Evolutionary conservation across 192 early-diverging fungal species (phyloP), one percentile per base, ranked within the genome.

Genomic region (Mortierella hygrophila): DNA sequence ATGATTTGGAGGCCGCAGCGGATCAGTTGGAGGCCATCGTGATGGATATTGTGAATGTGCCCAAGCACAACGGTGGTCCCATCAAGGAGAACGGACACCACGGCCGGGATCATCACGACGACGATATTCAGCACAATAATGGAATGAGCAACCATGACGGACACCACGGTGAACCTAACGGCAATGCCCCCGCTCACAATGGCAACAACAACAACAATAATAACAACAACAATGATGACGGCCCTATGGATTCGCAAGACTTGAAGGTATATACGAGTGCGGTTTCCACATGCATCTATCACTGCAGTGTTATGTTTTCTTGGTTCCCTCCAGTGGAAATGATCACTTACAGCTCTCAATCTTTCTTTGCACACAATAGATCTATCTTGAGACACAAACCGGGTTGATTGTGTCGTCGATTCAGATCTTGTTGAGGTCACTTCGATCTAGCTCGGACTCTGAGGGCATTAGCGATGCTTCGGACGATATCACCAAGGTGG

Each of bases 1-100:
- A 92, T 44, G 89, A 95, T n/a, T 81, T 98, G 60, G 97, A 98
- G 88, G 90, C 91, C 11, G 94, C 97, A 5, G 96, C 95, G 20
- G 93, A 94, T 69, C 92, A 95, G 65, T 82, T 98, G 72, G 96
- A 96, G 10, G 93, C 92, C 0, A 91, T 95, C 0, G 93, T 99
- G 42, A 95, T 97, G 10, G 95, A 95, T 47, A 88, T 99, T 65
- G 96, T 97, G 29, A 90, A 91, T 70, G 71, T 90, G 7, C 68
- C 93, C 38, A 93, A 90, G 65, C 73, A 78, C 55, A 80, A 40
- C 40, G 69, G 32, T n/a, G 78, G 73, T 23, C 70, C 54, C n/a
- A 57, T 41, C 69, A 65, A 23, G 71, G 63, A 70, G 32, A 83
- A 71, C 38, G 47, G 55, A 35, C 69, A 63, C 32, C 32, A 69